A percentile compares a stretch with the other conserved stretches of the same genome.
Conservation (phyloP, 306 rosid genomes). For the Citrullus mucosospermus region DNA sequence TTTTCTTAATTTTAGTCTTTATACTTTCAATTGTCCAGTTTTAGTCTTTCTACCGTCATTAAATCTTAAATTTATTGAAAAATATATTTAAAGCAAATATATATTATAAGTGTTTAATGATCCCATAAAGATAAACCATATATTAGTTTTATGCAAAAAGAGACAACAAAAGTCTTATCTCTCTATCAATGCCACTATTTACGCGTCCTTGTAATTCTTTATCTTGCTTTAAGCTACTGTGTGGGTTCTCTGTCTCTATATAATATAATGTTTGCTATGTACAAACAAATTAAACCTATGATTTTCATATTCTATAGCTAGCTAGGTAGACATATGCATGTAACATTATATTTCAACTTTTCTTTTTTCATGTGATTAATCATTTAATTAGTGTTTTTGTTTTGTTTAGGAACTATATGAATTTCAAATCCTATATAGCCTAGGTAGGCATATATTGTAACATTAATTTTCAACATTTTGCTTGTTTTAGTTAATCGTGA, state of each 20-base stretch:
- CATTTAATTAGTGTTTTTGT: background rate
- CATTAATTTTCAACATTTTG: slow-evolving; percentile 1
- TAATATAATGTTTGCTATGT: background rate
- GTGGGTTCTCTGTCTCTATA: background rate
- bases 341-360: background rate
- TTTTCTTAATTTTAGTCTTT: too few species aligned
- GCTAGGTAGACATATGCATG: background rate
- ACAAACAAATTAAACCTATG: background rate
- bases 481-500: background rate
- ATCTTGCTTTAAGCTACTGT: slow-evolving; percentile 19
- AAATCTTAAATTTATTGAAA: too few species aligned
- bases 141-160: background rate
- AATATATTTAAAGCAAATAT: too few species aligned
- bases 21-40: too few species aligned
- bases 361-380: background rate
- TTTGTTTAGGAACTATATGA: background rate
- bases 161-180: slow-evolving; percentile 23
- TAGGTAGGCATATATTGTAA: background rate
- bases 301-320: background rate
- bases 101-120: too few species aligned
- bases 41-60: too few species aligned
- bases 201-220: slow-evolving; percentile 27
- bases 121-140: too few species aligned
- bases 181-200: slow-evolving; percentile 19
- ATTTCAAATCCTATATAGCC: background rate